Conservation (phyloP, 768 basidiomycete species). For the Pulveroboletus ravenelii region DNA sequence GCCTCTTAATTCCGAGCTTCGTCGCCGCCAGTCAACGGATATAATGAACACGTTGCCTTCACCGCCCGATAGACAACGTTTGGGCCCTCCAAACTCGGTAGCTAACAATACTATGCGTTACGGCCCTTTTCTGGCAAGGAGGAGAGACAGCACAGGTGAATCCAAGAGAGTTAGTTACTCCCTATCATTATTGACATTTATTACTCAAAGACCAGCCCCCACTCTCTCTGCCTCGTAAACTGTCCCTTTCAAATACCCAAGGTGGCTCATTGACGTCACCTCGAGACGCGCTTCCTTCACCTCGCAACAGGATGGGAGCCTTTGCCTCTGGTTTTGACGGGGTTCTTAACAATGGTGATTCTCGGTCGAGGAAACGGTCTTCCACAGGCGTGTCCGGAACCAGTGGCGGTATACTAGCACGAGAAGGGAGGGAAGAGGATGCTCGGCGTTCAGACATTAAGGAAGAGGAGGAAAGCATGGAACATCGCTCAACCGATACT, state of each 20-base stretch:
- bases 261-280: constrained; percentile 46
- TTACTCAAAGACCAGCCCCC: constrained; percentile 52
- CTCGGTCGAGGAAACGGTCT: constrained; percentile 64
- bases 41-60: constrained; percentile 57
- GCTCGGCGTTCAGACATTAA: constrained; percentile 46
- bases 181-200: constrained; percentile 6
- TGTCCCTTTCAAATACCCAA: constrained; percentile 62
- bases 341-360: constrained; percentile 60
- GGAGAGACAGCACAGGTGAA: constrained; percentile 68
- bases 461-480: constrained; percentile 50
- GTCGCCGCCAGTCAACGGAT: constrained; percentile 79
- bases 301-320: constrained; percentile 56
- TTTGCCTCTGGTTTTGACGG: constrained; percentile 66
- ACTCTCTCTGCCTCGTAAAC: constrained; percentile 55
- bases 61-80: constrained; percentile 56
- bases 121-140: constrained; percentile 50
- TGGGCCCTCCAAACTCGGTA: constrained; percentile 46
- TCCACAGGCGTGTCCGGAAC: constrained; percentile 52
- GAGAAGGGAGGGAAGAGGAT: constrained; percentile 40
- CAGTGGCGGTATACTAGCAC: constrained; percentile 29
- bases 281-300: constrained; percentile 60
- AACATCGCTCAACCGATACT: constrained; percentile 3
- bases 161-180: not conserved
- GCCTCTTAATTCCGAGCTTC: constrained; percentile 78
- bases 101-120: constrained; percentile 57